A percentile compares a stretch with the other conserved stretches of the same genome.
phyloP scores from a whole-genome alignment of 129 eudicot genomes.

The Erigeron canadensis region DNA sequence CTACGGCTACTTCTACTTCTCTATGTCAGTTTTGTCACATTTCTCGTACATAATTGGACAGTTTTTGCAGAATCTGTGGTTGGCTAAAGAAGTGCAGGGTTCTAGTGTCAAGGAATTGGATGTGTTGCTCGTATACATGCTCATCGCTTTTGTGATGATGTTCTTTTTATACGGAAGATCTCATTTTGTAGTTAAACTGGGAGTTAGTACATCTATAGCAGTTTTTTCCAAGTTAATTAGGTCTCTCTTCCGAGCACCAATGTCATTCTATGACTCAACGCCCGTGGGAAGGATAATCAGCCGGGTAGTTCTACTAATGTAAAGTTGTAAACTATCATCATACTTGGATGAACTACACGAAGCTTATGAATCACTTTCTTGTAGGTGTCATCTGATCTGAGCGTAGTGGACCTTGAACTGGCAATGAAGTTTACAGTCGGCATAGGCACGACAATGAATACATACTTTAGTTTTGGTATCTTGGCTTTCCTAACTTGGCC shows the following conservation, averaged over 20 bases:
- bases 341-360: background rate
- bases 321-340: background rate
- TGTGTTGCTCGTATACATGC: conserved; percentile 44
- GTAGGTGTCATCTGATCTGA: conserved; percentile 74
- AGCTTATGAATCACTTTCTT: conserved; percentile 15
- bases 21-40: conserved; percentile 38
- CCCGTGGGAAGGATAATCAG: conserved; percentile 88
- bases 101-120: conserved; percentile 16
- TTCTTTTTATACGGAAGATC: conserved; percentile 49
- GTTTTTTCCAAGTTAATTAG: conserved; percentile 47
- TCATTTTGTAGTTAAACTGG: conserved; percentile 35
- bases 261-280: conserved; percentile 78
- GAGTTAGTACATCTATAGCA: conserved; percentile 46
- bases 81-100: conserved; percentile 50
- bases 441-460: conserved; percentile 44
- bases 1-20: conserved; percentile 52
- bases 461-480: conserved; percentile 46
- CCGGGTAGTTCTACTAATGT: conserved; percentile 49
- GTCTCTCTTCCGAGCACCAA: conserved; percentile 72
- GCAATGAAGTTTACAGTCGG: conserved; percentile 37
- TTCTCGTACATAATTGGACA: conserved; percentile 44
- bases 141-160: conserved; percentile 44
- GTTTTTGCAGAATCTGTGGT: conserved; percentile 49
- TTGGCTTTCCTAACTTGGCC: conserved; percentile 65
- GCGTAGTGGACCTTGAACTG: conserved; percentile 61